Base-by-base conservation (phyloP, 192 early-diverging fungal species). In the Rhizoclosmatium sp. region DNA sequence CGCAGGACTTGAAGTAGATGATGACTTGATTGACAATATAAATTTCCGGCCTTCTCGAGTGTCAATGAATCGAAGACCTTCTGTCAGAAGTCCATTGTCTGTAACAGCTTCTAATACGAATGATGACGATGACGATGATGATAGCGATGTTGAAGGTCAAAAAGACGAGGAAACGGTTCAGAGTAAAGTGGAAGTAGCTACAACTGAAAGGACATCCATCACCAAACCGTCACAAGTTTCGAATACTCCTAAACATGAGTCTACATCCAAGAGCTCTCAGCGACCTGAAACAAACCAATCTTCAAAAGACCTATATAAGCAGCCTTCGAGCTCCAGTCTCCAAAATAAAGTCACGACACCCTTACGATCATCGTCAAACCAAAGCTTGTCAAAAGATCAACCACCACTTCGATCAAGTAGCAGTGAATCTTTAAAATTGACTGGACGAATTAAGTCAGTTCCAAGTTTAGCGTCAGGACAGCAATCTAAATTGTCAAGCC, bases 11-110 rank as follows among this genome's bases (percentile, higher is more conserved):
- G 75, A 76, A 39, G 9, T 12, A n/a, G 42, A 5, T 2, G 75
- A 76, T 21, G 75, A 76, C 41, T 76, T 76, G 48, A 41, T 47
- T 48, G 75, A 76, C 41, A 54, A 39, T 39, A 21, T 76, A 9
- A n/a, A 19, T 40, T 47, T 16, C 3, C n/a, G 49, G 1, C 61
- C 75, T 2, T 48, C 47, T 16, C 9, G 64, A 56, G 48, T 9
- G 12, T 40, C 41, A 39, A 19, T 54, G 5, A 14, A 19, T 47
- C 7, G 47, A 42, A 65, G 64, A 56, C 47, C 12, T 14, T 54
- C 75, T 39, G 12, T 47, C 5, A 76, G 41, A 44, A 76, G 75
- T n/a, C 75, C 75, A 16, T 48, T 76, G 1, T 61, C 75, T 45
- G 23, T 19, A n/a, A 47, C 46, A 7, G 5, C 62, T 2, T 75